These are phyloP conservation scores for Kuraishia cidri DNA, from an alignment of 805 yeast genomes.

Conservation along the genomic window DNA sequence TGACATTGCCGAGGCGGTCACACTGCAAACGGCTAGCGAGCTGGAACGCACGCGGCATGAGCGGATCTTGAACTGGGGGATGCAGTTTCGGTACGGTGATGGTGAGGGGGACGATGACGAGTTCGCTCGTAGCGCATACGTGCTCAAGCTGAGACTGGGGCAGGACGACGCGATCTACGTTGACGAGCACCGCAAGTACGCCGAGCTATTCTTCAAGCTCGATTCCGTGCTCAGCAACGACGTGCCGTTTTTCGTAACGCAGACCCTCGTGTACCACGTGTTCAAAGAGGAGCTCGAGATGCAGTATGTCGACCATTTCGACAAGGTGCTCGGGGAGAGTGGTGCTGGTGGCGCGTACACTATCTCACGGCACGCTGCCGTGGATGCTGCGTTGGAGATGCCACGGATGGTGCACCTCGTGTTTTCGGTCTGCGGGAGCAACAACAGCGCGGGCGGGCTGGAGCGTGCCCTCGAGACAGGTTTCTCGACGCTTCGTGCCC, in stretches of 20 bases:
- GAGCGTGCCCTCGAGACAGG: slow-evolving; percentile 8
- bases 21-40: slow-evolving; percentile 29
- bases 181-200: neutral
- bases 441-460: slow-evolving; percentile 9
- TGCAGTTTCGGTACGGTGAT: slow-evolving; percentile 1
- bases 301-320: slow-evolving; percentile 1
- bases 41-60: slow-evolving; percentile 10
- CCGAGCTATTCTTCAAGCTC: slow-evolving; percentile 7
- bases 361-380: neutral
- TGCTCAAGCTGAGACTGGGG: slow-evolving; percentile 1
- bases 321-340: neutral
- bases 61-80: slow-evolving; percentile 1
- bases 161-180: slow-evolving; percentile 3
- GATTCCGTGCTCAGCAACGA: slow-evolving; percentile 44
- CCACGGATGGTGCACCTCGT: neutral
- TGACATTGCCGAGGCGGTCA: slow-evolving; percentile 18
- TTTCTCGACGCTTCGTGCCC: slow-evolving; percentile 6
- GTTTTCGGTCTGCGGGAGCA: slow-evolving; percentile 8
- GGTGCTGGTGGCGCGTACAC: too few species aligned
- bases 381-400: neutral
- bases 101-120: neutral
- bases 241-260: slow-evolving; percentile 54
- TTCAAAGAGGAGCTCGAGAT: slow-evolving; percentile 30
- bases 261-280: slow-evolving; percentile 35
- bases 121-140: neutral